Evolutionary conservation across 805 yeast species (phyloP), one percentile per base, ranked within the genome.

Genomic region (Candida loeiensis): DNA sequence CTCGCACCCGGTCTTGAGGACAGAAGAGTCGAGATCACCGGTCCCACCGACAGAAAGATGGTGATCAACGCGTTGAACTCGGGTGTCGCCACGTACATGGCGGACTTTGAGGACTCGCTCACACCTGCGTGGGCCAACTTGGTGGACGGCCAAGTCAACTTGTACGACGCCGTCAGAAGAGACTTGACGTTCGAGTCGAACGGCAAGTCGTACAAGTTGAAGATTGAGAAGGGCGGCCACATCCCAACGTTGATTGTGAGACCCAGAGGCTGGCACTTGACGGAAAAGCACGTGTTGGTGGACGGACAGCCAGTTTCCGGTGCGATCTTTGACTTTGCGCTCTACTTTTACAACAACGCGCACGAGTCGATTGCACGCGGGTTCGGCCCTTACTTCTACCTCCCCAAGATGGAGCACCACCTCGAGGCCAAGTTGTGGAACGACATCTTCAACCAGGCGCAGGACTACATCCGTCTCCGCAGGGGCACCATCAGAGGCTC

Each of bases 181-280:
- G 76, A 80, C 55, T 73, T 85, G 54, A 61, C 51, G 27, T 64
- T 50, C 46, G 53, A 50, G 16, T 49, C 72, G 51, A 64, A 72
- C 54, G 71, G 70, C 46, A 61, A 79, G 68, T 54, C 54, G 40
- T 71, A 71, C 53, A 53, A 56, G 45, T 66, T 71, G 53, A 64
- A 72, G 53, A 64, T 55, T 53, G 68, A 66, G 45, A 69, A 69
- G 41, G 74, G 71, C 40, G 72, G 74, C 58, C 80, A 80, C 55
- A 70, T 82, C 38, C 91, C 91, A 45, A 85, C 89, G 32, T 66
- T 85, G 59, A 82, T 85, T 59, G 89, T 84, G 41, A 77, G 95
- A 69, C 95, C 95, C 56, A 76, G 95, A 69, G 93, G 95, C 37
- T 84, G 91, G 90, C 95, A 85, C 61, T 73, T 85, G 76, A 79